Conservation (phyloP, 1,284 basidiomycete species). For the Tilletia caries region DNA sequence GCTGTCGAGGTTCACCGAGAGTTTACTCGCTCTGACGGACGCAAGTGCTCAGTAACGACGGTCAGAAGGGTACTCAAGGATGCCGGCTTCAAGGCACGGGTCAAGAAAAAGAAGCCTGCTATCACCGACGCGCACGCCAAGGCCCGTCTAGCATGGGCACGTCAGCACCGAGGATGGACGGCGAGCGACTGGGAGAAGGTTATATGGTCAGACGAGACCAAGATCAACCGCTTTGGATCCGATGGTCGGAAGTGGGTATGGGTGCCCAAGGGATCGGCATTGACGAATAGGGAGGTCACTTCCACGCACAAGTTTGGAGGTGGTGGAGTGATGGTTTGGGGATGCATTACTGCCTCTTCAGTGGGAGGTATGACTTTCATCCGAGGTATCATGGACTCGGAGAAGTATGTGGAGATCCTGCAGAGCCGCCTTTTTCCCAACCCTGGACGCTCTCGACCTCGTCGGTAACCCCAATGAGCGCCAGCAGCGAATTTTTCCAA, state of each 20-base stretch:
- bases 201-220: neutral
- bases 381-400: neutral
- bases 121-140: neutral
- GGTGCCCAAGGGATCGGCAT: neutral
- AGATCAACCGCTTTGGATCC: neutral
- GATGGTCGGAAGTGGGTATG: neutral
- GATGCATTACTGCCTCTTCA: neutral
- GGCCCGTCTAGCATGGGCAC: neutral
- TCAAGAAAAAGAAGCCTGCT: too few relatives aligned
- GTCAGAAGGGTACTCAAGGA: too few relatives aligned
- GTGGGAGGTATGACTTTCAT: slow-evolving; percentile 5
- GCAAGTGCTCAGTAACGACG: too few relatives aligned
- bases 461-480: too few relatives aligned
- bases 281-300: neutral
- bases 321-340: too few relatives aligned
- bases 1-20: too few relatives aligned
- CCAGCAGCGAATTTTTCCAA: too few relatives aligned
- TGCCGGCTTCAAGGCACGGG: too few relatives aligned
- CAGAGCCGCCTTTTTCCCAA: neutral
- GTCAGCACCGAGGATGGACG: neutral
- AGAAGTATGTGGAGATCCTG: neutral
- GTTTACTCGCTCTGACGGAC: too few relatives aligned
- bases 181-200: neutral
- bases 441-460: neutral
- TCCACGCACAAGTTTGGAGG: neutral